phyloP scores from a whole-genome alignment of 805 yeast species.

The Candida ipomoeae region DNA sequence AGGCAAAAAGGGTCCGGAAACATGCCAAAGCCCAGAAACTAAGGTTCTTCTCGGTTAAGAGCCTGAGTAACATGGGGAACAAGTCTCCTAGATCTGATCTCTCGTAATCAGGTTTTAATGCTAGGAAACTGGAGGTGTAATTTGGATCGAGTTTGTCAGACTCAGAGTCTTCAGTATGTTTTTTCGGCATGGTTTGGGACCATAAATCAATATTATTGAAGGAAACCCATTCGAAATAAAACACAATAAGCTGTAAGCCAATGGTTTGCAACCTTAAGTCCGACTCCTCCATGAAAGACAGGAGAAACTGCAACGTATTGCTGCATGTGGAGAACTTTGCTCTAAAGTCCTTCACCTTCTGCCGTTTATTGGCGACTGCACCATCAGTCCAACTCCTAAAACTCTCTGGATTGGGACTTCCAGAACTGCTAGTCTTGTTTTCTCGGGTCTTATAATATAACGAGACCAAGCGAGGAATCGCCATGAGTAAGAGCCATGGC shows the following conservation, averaged over 20 bases:
- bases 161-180: neutral
- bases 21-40: conserved; percentile 27
- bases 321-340: conserved; percentile 4
- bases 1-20: conserved; percentile 7
- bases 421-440: neutral
- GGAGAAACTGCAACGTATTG: conserved; percentile 21
- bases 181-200: neutral
- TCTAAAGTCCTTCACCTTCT: conserved; percentile 18
- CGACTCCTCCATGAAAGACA: conserved; percentile 21
- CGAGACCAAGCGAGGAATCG: conserved; percentile 28
- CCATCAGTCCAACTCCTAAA: conserved; percentile 1
- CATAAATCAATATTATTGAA: too few relatives aligned
- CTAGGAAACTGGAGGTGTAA: neutral
- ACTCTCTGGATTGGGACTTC: too few relatives aligned
- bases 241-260: conserved; percentile 27
- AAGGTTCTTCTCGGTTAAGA: conserved; percentile 5
- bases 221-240: conserved; percentile 15
- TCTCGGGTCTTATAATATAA: conserved; percentile 28
- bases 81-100: neutral
- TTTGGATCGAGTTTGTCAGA: neutral
- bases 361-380: conserved; percentile 20
- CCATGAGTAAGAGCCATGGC: conserved; percentile 42
- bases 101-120: neutral
- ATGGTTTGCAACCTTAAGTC: conserved; percentile 14
- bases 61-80: neutral